A percentile compares a stretch with the other conserved stretches of the same genome.
Evolutionary conservation across 257 asterid genomes (phyloP).

Genomic region (Solanum bulbocastanum): DNA sequence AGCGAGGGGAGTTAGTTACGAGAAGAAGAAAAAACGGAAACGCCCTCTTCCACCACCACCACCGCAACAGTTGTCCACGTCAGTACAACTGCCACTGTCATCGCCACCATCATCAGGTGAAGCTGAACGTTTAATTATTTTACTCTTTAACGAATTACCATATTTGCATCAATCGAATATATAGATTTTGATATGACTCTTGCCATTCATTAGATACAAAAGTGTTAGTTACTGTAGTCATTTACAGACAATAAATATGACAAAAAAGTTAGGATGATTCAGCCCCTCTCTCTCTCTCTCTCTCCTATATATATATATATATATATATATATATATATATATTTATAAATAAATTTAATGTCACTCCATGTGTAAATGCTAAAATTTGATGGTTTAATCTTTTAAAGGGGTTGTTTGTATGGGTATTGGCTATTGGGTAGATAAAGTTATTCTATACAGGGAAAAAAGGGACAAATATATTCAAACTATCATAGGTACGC

Average conservation of each 20-base stretch:
- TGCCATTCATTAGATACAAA: neutral
- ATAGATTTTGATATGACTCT: neutral
- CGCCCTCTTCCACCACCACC: neutral
- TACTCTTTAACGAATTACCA: neutral
- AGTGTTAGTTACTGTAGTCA: too few relatives aligned
- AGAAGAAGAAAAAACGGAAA: conserved; percentile 7
- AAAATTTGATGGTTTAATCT: too few relatives aligned
- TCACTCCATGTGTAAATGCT: too few relatives aligned
- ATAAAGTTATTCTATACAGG: too few relatives aligned
- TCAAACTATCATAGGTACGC: too few relatives aligned
- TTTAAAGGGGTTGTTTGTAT: neutral
- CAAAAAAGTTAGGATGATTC: too few relatives aligned
- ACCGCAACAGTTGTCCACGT: neutral
- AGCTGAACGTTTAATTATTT: neutral
- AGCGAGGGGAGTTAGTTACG: conserved; percentile 20
- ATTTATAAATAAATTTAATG: too few relatives aligned
- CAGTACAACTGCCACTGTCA: neutral
- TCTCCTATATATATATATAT: too few relatives aligned
- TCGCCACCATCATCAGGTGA: neutral
- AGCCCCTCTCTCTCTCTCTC: too few relatives aligned
- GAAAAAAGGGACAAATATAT: too few relatives aligned
- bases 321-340: too few relatives aligned
- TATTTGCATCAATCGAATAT: neutral
- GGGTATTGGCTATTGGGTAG: neutral
- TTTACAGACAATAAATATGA: neutral